Conservation (phyloP, 2,329 filamentous ascomycete species). For the Penicillium sp. region DNA sequence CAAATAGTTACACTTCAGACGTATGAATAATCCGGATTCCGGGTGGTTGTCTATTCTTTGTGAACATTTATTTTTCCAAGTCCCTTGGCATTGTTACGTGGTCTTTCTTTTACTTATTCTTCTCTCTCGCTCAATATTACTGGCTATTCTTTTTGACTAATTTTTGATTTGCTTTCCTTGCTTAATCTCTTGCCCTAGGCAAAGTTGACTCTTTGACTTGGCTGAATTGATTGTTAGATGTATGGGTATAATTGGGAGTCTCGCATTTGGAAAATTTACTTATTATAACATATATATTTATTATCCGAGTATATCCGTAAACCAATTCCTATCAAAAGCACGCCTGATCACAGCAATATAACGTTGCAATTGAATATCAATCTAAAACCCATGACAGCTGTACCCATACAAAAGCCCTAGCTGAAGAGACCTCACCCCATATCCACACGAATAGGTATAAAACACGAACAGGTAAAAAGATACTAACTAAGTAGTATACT, state of each 20-base stretch:
- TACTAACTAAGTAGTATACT: conserved; percentile 3
- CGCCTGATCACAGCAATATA: neutral
- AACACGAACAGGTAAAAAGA: neutral
- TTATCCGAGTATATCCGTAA: neutral
- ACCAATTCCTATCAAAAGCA: too few relatives aligned
- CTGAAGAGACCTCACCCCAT: neutral
- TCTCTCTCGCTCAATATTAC: neutral
- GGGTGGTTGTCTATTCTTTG: neutral
- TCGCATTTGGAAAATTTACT: neutral
- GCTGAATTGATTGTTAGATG: neutral
- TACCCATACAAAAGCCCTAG: too few relatives aligned
- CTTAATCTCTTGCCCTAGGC: neutral
- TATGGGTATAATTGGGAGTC: neutral
- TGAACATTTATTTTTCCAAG: neutral
- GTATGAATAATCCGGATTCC: neutral
- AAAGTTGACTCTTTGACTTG: neutral
- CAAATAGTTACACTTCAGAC: neutral
- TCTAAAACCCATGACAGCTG: too few relatives aligned
- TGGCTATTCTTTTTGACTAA: neutral
- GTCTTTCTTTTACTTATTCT: neutral
- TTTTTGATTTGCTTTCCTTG: neutral
- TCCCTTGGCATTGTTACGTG: neutral
- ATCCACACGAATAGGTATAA: neutral
- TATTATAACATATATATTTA: neutral
- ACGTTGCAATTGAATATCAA: neutral